Conservation (phyloP, 768 basidiomycete species). For the Phylloporus sp. region DNA sequence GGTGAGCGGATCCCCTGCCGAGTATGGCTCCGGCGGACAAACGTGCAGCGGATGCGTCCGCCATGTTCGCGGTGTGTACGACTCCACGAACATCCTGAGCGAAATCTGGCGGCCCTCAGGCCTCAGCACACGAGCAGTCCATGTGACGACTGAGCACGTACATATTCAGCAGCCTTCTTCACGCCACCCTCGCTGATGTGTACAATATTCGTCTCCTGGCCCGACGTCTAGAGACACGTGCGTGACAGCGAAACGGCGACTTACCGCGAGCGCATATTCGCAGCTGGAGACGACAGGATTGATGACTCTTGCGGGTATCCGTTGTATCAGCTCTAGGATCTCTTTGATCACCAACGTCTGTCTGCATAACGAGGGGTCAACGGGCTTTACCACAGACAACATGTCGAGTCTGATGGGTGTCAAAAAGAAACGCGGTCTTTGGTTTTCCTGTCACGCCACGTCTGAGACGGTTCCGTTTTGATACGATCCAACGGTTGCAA, state of each 20-base stretch:
- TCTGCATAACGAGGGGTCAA: background rate
- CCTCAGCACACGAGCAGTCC: slow-evolving; percentile 5
- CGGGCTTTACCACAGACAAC: slow-evolving; percentile 15
- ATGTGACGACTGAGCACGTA: slow-evolving; percentile 27
- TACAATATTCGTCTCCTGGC: slow-evolving; percentile 58
- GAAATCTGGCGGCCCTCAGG: slow-evolving; percentile 57
- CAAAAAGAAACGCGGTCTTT: background rate
- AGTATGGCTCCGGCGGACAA: slow-evolving; percentile 62
- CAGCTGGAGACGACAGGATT: slow-evolving; percentile 64
- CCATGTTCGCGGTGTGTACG: slow-evolving; percentile 81
- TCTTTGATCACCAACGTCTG: background rate
- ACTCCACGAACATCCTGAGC: slow-evolving; percentile 51
- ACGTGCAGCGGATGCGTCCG: slow-evolving; percentile 65
- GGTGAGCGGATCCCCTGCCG: slow-evolving; percentile 49
- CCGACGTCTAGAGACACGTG: background rate
- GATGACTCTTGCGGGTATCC: slow-evolving; percentile 7
- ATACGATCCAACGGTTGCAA: background rate
- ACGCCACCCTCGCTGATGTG: slow-evolving; percentile 59
- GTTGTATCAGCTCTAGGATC: background rate
- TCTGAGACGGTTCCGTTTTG: background rate
- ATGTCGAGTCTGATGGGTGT: slow-evolving; percentile 2
- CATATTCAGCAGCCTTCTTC: slow-evolving; percentile 61
- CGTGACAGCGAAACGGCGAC: slow-evolving; percentile 8
- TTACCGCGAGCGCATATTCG: slow-evolving; percentile 54
- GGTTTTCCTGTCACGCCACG: background rate